Base-by-base conservation (phyloP, 2,329 filamentous ascomycete genomes). In the Microsporum audouinii region DNA sequence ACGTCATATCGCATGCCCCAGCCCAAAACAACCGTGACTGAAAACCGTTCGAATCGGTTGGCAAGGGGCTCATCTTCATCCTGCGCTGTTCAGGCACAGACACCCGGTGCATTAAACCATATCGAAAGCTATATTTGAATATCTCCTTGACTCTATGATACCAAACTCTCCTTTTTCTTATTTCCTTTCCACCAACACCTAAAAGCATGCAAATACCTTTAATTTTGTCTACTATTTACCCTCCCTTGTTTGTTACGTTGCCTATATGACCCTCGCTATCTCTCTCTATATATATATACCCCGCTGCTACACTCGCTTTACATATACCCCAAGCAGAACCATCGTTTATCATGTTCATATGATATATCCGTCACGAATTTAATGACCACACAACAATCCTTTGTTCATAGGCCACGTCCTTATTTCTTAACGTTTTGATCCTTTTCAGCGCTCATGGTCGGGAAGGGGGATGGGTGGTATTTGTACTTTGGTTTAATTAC, bases 111-210 rank as follows among this genome's bases (percentile, higher is more conserved):
- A 12, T 39, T 57, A 6, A 57, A 57, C 36, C 34, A 41, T 27
- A 57, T 57, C 17, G 55, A 57, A 57, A 39, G 55, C 5, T 57
- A 57, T 14, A 39, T 57, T 34, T 57, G 36, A 57, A 27, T 17
- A 5, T 27, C 7, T 43, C 36, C 12, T 29, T 29, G 3, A 6
- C 39, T 39, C 31, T 17, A 7, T 29, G 36, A 38, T 38, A 56
- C 29, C 34, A 34, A 56, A 23, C 17, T n/a, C 38, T 27, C 10
- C 31, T 7, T 57, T 41, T 39, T 5, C 29, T 41, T 43, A 55
- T 36, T 6, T 34, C 31, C 14, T 6, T 55, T 55, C 12, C 51
- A n/a, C 14, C 12, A n/a, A 31, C 27, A n/a, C 14, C n/a, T 31
- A 55, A 36, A 36, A 34, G 51, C 33, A 55, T 55, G 33, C 33